Base-by-base conservation (phyloP, 345 rosid species). In the Linum tenue region DNA sequence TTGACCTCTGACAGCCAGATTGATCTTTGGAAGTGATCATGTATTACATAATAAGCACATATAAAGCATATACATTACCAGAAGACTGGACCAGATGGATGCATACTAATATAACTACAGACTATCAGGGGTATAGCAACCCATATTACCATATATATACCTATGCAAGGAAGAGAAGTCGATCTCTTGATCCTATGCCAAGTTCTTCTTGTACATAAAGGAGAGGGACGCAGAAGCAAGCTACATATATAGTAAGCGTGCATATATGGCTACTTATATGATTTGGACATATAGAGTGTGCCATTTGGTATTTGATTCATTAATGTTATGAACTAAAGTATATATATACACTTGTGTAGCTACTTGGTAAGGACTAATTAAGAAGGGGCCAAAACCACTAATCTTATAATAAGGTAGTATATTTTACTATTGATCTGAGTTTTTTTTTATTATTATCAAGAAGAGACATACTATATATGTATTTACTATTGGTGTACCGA, bases 11-110 rank as follows among this genome's bases (percentile, higher is more conserved):
- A 84, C 64, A 86, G 88, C 78, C 90, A 83, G 70, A 84, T 94
- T 64, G 95, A 88, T 73, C 87, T 87, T 57, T 91, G 99, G 99
- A 87, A 89, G 77, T 91, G 78, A 86, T 70, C 56, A 73, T 67
- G 70, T 69, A 63, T 37, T 8, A 74, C 62, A 37, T 3, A 39
- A 37, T 3, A 39, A 4, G 7, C 39, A 61, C 31, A 66, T 66
- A 61, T 64, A 72, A 22, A 22, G 31, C 37, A 63, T 55, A 70
- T 60, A 70, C 39, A 36, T 35, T 56, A 59, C 51, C 50, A 70
- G 60, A 37, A 66, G 58, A 74, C 59, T 44, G 9, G 44, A 4
- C 9, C 44, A 4, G 68, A 74, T 39, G 64, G 61, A 66, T 65
- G 17, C 58, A 37, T 67, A 70, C 76, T 80, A 71, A 78, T 83